Conservation (phyloP, 306 rosid genomes). For the Elaeagnus macrophylla region DNA sequence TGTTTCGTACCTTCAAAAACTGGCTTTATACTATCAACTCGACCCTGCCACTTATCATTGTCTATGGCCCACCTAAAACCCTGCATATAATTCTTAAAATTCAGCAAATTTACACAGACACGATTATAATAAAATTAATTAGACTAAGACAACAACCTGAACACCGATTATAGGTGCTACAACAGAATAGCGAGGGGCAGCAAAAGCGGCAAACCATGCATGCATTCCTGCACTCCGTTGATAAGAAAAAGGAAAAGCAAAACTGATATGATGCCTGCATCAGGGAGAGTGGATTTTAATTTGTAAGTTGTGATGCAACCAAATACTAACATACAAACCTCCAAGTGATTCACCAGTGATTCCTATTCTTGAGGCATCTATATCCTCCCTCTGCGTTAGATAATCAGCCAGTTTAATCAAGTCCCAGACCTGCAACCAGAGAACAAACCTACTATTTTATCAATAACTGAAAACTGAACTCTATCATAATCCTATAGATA, state of each 20-base stretch:
- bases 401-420: constrained; percentile 84
- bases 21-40: constrained; percentile 73
- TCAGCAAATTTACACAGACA: not conserved
- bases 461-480: constrained; percentile 15
- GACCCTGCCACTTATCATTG: constrained; percentile 65
- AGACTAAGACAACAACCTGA: constrained; percentile 45
- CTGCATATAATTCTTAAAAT: constrained; percentile 28
- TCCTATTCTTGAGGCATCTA: constrained; percentile 73
- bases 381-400: constrained; percentile 62
- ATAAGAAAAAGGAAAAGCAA: not conserved
- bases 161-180: constrained; percentile 74
- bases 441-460: constrained; percentile 10
- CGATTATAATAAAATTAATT: not conserved
- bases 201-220: constrained; percentile 82
- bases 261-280: constrained; percentile 19
- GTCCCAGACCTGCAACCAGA: constrained; percentile 74
- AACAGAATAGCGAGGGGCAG: constrained; percentile 77
- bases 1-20: constrained; percentile 64
- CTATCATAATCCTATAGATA: constrained; percentile 12
- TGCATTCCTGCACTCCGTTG: constrained; percentile 65
- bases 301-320: constrained; percentile 10
- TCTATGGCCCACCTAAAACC: constrained; percentile 90
- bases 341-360: constrained; percentile 93
- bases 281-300: constrained; percentile 5
- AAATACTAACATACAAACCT: constrained; percentile 50